Percentiles rank a stretch among this genome's conserved stretches.
Evolutionary conservation across 768 basidiomycete species (phyloP).

Genomic region (Boletus huronensis): DNA sequence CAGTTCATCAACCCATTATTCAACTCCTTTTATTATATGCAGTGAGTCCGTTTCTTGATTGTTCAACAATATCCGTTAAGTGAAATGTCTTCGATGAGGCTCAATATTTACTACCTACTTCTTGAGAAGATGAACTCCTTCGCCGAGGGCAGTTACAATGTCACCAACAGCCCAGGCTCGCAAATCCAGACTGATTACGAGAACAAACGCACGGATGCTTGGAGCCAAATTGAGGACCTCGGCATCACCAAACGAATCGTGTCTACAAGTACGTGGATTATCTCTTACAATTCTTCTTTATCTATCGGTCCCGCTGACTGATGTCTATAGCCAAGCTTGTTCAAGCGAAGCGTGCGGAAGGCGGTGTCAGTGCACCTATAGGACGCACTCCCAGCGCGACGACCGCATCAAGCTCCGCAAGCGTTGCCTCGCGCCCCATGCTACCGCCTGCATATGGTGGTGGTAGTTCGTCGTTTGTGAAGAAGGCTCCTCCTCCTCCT

Average conservation of each 20-base stretch:
- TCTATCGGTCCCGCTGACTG: conserved; percentile 7
- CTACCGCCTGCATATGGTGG: conserved; percentile 22
- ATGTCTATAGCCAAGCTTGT: conserved; percentile 58
- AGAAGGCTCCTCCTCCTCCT: conserved; percentile 41
- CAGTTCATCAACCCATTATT: conserved; percentile 97
- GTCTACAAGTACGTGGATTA: conserved; percentile 67
- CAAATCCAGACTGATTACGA: conserved; percentile 79
- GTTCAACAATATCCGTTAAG: background rate
- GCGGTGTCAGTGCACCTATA: conserved; percentile 34
- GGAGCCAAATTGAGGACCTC: conserved; percentile 73
- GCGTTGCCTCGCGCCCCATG: conserved; percentile 23
- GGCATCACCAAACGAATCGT: conserved; percentile 79
- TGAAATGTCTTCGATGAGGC: conserved; percentile 39
- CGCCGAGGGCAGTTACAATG: conserved; percentile 73
- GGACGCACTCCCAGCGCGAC: conserved; percentile 28
- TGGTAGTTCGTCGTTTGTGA: conserved; percentile 35
- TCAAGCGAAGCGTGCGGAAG: conserved; percentile 44
- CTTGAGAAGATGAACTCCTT: conserved; percentile 92
- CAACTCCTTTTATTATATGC: conserved; percentile 99
- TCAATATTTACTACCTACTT: conserved; percentile 92
- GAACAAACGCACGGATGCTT: conserved; percentile 77
- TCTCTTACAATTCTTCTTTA: background rate
- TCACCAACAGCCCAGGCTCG: conserved; percentile 57
- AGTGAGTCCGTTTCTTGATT: conserved; percentile 53
- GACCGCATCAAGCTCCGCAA: conserved; percentile 28